Evolutionary conservation across 169 alveolate species (phyloP).

Genomic region (Cryptosporidium tyzzeri): DNA sequence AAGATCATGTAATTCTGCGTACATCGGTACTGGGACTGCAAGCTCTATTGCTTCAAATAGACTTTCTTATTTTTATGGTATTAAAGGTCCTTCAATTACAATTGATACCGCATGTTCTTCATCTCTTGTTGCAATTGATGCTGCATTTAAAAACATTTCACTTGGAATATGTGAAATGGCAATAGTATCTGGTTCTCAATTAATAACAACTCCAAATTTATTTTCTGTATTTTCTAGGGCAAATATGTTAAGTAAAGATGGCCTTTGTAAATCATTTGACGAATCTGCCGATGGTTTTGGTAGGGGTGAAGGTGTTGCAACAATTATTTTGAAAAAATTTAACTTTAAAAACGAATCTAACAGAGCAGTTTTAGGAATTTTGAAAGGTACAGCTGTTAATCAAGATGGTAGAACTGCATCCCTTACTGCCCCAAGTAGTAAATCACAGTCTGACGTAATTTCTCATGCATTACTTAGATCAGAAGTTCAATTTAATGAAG

Average conservation of each 20-base stretch:
- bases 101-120: conserved; percentile 75
- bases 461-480: conserved; percentile 21
- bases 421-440: conserved; percentile 84
- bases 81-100: conserved; percentile 72
- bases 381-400: conserved; percentile 78
- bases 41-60: conserved; percentile 60
- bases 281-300: conserved; percentile 82
- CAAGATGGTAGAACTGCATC: conserved; percentile 82
- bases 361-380: conserved; percentile 26
- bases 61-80: conserved; percentile 49
- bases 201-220: conserved; percentile 75
- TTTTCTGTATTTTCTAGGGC: conserved; percentile 78
- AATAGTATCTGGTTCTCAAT: conserved; percentile 71
- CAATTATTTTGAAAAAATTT: conserved; percentile 73
- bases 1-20: conserved; percentile 22
- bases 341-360: conserved; percentile 10
- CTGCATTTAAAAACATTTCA: conserved; percentile 43
- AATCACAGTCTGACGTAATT: conserved; percentile 77
- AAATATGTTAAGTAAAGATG: conserved; percentile 80
- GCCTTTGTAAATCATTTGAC: conserved; percentile 82
- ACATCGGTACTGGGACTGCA: conserved; percentile 70
- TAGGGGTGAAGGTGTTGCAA: conserved; percentile 83
- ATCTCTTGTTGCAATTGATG: conserved; percentile 67
- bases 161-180: conserved; percentile 55
- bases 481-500: background rate